Evolutionary conservation across 1,284 basidiomycete species (phyloP).

Genomic region (Anthracocystis setariae): DNA sequence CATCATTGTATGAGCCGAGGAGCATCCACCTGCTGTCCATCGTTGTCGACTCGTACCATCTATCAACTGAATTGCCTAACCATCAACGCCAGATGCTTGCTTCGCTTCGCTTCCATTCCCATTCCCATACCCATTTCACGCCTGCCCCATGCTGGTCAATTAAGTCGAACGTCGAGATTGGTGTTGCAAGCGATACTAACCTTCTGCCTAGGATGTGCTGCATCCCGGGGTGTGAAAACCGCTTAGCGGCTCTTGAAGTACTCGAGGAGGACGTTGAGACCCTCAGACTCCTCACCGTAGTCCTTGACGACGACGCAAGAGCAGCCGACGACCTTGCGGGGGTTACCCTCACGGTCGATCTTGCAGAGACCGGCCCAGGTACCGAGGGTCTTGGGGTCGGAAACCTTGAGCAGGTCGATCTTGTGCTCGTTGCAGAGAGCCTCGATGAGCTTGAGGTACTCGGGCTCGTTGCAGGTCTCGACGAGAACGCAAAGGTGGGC

Average conservation of each 20-base stretch:
- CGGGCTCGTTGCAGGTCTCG: conserved; percentile 98
- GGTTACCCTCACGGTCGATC: conserved; percentile 98
- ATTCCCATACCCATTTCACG: too few species aligned
- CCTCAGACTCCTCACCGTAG: conserved; percentile 94
- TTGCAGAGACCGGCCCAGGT: conserved; percentile 93
- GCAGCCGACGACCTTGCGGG: conserved; percentile 80
- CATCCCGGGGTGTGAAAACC: not conserved
- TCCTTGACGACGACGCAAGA: conserved; percentile 97
- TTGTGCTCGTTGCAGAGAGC: conserved; percentile 99
- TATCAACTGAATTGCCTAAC: not conserved
- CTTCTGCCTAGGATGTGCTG: conserved; percentile 25
- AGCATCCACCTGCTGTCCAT: conserved; percentile 6
- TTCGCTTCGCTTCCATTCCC: too few species aligned
- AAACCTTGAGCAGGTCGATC: conserved; percentile 98
- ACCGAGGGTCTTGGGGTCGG: conserved; percentile 94
- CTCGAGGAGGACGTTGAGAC: conserved; percentile 93
- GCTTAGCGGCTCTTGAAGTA: conserved; percentile 87
- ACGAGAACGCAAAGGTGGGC: conserved; percentile 98
- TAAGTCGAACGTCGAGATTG: not conserved
- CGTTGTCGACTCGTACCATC: not conserved
- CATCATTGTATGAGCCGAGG: conserved; percentile 51
- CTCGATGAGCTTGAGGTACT: conserved; percentile 99
- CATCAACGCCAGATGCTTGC: too few species aligned
- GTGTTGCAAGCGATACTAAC: conserved; percentile 29
- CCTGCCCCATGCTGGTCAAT: not conserved